Evolutionary conservation across 2,329 filamentous ascomycete genomes (phyloP).

Genomic region (Chaetothyriales sp.): DNA sequence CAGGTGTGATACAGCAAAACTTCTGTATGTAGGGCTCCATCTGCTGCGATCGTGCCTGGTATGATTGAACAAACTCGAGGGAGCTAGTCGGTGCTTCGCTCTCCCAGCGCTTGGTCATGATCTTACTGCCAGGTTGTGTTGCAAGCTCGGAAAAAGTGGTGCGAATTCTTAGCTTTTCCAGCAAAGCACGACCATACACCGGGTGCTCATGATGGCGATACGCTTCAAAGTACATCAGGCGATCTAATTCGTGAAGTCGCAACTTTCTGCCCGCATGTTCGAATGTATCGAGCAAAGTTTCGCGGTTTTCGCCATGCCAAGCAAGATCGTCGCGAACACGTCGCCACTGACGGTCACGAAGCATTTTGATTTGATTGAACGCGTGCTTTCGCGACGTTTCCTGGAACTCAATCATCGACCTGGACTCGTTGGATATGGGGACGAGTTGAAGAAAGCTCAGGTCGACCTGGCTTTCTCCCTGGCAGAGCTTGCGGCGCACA

Average conservation of each 20-base stretch:
- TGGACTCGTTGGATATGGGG: conserved; percentile 54
- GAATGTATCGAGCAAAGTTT: conserved; percentile 57
- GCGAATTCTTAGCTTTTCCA: conserved; percentile 58
- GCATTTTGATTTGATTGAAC: conserved; percentile 53
- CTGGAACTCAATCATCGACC: conserved; percentile 41
- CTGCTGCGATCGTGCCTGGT: conserved; percentile 57
- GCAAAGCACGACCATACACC: conserved; percentile 65
- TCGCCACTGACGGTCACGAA: conserved; percentile 56
- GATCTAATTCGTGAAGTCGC: conserved; percentile 64
- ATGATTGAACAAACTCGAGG: conserved; percentile 55
- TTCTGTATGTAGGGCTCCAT: conserved; percentile 67
- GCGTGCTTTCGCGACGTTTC: conserved; percentile 55
- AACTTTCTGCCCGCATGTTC: conserved; percentile 57
- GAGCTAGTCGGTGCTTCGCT: conserved; percentile 29
- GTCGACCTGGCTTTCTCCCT: conserved; percentile 47
- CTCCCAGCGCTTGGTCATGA: conserved; percentile 20
- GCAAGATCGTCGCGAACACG: conserved; percentile 27
- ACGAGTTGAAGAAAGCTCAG: conserved; percentile 68
- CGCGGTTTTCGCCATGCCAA: conserved; percentile 12
- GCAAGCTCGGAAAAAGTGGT: conserved; percentile 45
- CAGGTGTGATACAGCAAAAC: conserved; percentile 85
- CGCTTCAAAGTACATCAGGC: conserved; percentile 66
- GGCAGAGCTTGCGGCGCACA: conserved; percentile 53
- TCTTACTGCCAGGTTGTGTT: conserved; percentile 47
- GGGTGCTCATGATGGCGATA: conserved; percentile 67